Conservation (phyloP, 192 early-diverging fungal genomes). For the Chytriomyces confervae region DNA sequence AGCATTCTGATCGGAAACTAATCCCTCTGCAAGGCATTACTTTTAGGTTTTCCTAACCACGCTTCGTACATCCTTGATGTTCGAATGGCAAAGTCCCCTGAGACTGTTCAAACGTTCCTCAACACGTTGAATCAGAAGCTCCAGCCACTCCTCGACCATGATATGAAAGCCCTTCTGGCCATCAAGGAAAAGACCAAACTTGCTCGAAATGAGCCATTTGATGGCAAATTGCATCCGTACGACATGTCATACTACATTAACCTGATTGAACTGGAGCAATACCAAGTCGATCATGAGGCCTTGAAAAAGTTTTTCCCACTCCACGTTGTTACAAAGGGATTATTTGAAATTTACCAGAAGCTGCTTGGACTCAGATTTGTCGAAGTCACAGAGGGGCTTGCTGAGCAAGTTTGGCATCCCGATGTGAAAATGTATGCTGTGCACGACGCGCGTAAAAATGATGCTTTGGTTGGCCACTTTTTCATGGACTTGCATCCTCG, state of each 20-base stretch:
- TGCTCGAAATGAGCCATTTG: slow-evolving; percentile 56
- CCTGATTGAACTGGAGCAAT: slow-evolving; percentile 72
- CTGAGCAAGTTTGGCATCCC: slow-evolving; percentile 69
- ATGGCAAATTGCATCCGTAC: slow-evolving; percentile 72
- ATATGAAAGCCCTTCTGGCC: slow-evolving; percentile 64
- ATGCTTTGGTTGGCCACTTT: slow-evolving; percentile 70
- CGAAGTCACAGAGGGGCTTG: slow-evolving; percentile 57
- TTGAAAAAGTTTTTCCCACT: slow-evolving; percentile 84
- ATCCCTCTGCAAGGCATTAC: slow-evolving; percentile 32
- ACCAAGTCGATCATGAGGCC: slow-evolving; percentile 76
- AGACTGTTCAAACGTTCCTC: slow-evolving; percentile 66
- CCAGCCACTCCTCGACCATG: slow-evolving; percentile 59
- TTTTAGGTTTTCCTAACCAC: slow-evolving; percentile 77
- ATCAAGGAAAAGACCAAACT: slow-evolving; percentile 65
- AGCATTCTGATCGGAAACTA: background rate
- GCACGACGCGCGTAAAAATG: slow-evolving; percentile 54
- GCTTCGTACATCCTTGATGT: slow-evolving; percentile 75
- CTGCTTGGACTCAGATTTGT: slow-evolving; percentile 74
- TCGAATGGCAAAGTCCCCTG: slow-evolving; percentile 81
- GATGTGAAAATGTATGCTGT: slow-evolving; percentile 82
- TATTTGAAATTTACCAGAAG: slow-evolving; percentile 77
- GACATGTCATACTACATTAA: slow-evolving; percentile 76
- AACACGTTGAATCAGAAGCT: slow-evolving; percentile 65
- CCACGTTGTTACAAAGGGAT: slow-evolving; percentile 65
- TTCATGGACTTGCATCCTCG: slow-evolving; percentile 78